These are phyloP conservation scores for Viscum album DNA, from an alignment of 177 flowering plant species.

Conservation along the genomic window DNA sequence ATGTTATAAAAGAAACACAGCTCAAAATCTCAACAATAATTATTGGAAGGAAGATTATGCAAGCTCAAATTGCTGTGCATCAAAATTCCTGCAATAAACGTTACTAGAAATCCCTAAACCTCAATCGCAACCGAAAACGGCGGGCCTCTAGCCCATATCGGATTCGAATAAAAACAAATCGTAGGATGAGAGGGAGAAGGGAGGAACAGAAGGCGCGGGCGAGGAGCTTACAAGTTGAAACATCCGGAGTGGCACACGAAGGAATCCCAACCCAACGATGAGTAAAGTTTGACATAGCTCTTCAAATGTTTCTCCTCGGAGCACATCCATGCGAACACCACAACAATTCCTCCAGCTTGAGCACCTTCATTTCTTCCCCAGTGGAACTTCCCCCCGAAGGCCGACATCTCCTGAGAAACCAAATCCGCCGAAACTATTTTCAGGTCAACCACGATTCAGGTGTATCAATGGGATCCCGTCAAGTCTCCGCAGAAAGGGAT, in stretches of 20 bases:
- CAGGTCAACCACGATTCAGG: too few relatives aligned
- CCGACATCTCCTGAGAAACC: constrained; percentile 60
- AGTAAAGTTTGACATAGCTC: constrained; percentile 55
- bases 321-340: constrained; percentile 87
- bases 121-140: neutral
- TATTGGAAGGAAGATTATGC: too few relatives aligned
- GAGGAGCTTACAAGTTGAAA: constrained; percentile 47
- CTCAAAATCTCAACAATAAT: too few relatives aligned
- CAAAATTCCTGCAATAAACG: neutral
- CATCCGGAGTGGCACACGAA: constrained; percentile 79
- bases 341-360: constrained; percentile 58
- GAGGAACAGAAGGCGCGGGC: too few relatives aligned
- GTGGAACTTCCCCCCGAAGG: constrained; percentile 65
- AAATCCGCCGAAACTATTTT: too few relatives aligned
- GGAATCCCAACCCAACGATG: constrained; percentile 78
- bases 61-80: neutral
- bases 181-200: neutral
- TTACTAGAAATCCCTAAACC: neutral
- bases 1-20: too few relatives aligned
- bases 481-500: too few relatives aligned
- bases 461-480: too few relatives aligned
- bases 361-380: constrained; percentile 66
- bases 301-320: constrained; percentile 68
- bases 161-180: too few relatives aligned
- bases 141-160: neutral